Evolutionary conservation across 345 rosid species (phyloP).

Genomic region (Arabidopsis suecica): DNA sequence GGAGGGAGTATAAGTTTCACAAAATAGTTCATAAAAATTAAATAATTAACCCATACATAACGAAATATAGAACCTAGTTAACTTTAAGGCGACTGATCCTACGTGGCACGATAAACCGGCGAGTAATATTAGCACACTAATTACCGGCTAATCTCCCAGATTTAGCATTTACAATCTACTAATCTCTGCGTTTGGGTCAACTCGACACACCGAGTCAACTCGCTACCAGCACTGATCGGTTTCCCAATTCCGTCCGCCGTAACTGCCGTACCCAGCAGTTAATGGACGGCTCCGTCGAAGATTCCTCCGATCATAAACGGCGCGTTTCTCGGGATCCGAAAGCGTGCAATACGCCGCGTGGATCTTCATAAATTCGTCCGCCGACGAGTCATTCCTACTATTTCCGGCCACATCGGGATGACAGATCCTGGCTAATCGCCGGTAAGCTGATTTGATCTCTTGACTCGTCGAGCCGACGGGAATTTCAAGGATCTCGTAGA

Average conservation of each 20-base stretch:
- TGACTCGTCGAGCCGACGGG: slow-evolving; percentile 59
- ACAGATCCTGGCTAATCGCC: slow-evolving; percentile 62
- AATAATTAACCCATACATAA: too few relatives aligned
- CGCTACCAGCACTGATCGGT: slow-evolving; percentile 94
- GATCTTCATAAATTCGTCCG: slow-evolving; percentile 70
- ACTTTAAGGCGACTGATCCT: background rate
- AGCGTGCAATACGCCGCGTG: slow-evolving; percentile 81
- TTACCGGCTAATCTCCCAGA: background rate
- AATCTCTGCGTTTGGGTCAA: background rate
- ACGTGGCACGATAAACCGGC: background rate
- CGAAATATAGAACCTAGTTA: too few relatives aligned
- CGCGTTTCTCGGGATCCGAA: slow-evolving; percentile 82
- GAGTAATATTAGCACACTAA: too few relatives aligned
- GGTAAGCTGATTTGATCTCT: slow-evolving; percentile 82
- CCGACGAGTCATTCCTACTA: slow-evolving; percentile 48
- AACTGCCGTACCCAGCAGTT: slow-evolving; percentile 53
- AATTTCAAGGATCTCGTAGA: slow-evolving; percentile 73
- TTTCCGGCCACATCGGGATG: slow-evolving; percentile 73
- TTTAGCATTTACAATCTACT: slow-evolving; percentile 16
- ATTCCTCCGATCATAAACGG: slow-evolving; percentile 66
- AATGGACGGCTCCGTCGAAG: slow-evolving; percentile 52
- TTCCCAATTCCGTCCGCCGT: slow-evolving; percentile 75
- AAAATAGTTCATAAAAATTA: too few relatives aligned
- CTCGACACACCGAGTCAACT: slow-evolving; percentile 30
- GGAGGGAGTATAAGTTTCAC: too few relatives aligned